Base-by-base conservation (phyloP, 2,329 filamentous ascomycete species). In the Colletotrichum sp. region DNA sequence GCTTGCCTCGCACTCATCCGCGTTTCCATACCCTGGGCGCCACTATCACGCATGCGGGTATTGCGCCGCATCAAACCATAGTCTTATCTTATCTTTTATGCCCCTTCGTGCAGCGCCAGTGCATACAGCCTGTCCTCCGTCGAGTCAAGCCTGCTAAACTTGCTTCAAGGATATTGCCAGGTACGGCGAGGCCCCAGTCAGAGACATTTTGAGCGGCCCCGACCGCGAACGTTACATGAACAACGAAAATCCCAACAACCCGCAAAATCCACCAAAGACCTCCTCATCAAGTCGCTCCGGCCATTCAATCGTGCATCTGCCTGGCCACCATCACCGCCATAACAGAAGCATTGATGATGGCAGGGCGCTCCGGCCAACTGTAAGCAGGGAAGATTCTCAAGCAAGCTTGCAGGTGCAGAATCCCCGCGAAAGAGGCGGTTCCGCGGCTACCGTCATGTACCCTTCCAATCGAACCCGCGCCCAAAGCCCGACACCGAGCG, bases 401-500 rank as follows among this genome's bases (percentile, higher is more conserved):
- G 85, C 87, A 79, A 91, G 87, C 79, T 82, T 87, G 30, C 83
- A 79, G 76, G 79, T 80, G 30, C 81, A 81, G 38, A 81, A 85
- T 32, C 84, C 85, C 81, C 92, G 90, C 82, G 92, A 93, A 76
- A 89, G 89, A 72, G 87, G 85, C 38, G 85, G 84, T 67, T 87
- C 87, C 34, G 81, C 81, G 34, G 81, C 83, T 57, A 86, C 81
- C 65, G 80, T 78, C 74, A 81, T 89, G 88, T 82, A 90, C 86
- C 79, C 82, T 78, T 83, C 87, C 64, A 76, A 76, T 26, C 85
- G 85, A 77, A 88, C 89, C 26, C 93, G 96, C 78, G 93, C 95
- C 15, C 91, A 94, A 76, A 98, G 96, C 84, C 95, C 96, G 30
- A 95, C 95, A 1, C 94, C 96, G 9, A 97, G 95, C 83, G 88